phyloP scores from a whole-genome alignment of 805 yeast genomes.

The Candida saitoana region DNA sequence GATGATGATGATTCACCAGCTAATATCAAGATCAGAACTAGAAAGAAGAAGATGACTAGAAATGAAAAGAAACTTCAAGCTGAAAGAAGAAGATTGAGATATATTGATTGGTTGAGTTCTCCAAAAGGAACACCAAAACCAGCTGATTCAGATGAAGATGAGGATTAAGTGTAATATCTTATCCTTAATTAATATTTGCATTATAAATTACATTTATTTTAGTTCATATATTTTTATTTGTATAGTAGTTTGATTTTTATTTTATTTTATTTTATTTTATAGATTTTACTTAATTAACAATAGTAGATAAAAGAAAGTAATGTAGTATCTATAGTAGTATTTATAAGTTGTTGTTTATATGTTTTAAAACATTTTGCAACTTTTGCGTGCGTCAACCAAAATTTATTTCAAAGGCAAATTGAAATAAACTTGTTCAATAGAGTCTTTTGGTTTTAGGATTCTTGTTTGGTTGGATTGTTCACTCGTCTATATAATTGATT shows the following conservation, averaged over 20 bases:
- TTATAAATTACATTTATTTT: background rate
- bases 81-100: slow-evolving; percentile 90
- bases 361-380: no score
- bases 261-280: background rate
- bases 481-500: background rate
- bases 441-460: background rate
- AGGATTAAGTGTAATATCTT: background rate
- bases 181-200: background rate
- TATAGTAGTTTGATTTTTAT: background rate
- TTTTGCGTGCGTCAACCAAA: background rate
- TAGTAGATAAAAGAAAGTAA: no score
- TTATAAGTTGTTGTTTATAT: no score
- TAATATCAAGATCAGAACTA: slow-evolving; percentile 84
- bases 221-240: background rate
- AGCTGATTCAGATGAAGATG: slow-evolving; percentile 77
- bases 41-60: slow-evolving; percentile 97
- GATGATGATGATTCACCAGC: slow-evolving; percentile 90
- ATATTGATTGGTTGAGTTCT: slow-evolving; percentile 88
- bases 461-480: background rate
- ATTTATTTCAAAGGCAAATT: background rate
- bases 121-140: slow-evolving; percentile 99
- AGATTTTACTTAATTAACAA: background rate
- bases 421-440: background rate
- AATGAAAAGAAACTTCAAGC: slow-evolving; percentile 89
- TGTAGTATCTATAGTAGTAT: no score